Conservation (phyloP, 495 filamentous ascomycete species). For the Penicillium egyptiacum region DNA sequence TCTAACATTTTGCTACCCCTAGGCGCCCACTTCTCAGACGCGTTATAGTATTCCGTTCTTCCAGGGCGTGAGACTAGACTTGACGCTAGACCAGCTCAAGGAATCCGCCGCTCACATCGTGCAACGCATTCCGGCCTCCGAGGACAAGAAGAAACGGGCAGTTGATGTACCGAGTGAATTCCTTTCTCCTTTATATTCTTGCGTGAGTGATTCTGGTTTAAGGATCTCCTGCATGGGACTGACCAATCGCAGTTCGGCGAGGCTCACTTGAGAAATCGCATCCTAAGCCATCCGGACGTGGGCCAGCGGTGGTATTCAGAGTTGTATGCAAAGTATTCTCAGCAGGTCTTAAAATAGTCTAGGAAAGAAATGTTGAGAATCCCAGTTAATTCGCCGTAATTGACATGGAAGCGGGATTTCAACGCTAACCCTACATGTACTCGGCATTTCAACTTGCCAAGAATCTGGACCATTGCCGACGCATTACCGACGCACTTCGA, state of each 20-base stretch:
- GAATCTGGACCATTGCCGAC: too few relatives aligned
- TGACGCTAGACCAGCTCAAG: constrained; percentile 60
- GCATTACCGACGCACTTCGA: too few relatives aligned
- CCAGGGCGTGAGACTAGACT: constrained; percentile 79
- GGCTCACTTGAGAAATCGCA: constrained; percentile 66
- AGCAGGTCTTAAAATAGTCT: constrained; percentile 24
- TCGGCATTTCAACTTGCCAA: too few relatives aligned
- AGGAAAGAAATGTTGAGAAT: neutral
- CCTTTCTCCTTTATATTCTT: constrained; percentile 42
- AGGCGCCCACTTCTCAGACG: constrained; percentile 47
- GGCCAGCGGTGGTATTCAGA: constrained; percentile 84
- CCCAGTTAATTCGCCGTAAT: too few relatives aligned
- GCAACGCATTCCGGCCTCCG: constrained; percentile 32
- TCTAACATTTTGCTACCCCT: neutral
- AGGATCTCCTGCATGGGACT: neutral
- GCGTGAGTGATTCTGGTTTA: constrained; percentile 27
- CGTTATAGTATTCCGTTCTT: constrained; percentile 88
- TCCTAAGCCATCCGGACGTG: constrained; percentile 89
- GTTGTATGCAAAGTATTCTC: constrained; percentile 51
- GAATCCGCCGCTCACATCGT: constrained; percentile 42
- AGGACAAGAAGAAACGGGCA: constrained; percentile 39
- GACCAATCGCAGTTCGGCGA: constrained; percentile 42
- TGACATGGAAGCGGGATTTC: too few relatives aligned
- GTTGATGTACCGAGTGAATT: constrained; percentile 48
- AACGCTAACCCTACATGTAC: too few relatives aligned